phyloP scores from a whole-genome alignment of 108 stramenopile genomes.

The Schizochytrium sp. region DNA sequence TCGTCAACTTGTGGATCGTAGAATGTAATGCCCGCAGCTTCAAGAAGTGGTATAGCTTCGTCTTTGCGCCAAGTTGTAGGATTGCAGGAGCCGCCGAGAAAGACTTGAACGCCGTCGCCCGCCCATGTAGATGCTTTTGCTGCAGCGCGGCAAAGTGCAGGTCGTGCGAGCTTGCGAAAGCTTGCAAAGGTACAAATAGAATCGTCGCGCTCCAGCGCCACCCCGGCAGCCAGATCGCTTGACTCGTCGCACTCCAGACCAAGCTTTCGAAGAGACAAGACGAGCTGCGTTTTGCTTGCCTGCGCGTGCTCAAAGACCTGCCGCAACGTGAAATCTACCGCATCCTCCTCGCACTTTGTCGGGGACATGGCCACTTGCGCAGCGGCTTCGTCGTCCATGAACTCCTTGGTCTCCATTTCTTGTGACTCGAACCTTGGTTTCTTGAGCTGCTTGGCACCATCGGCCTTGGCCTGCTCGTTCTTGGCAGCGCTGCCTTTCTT shows the following conservation, averaged over 20 bases:
- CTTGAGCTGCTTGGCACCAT: no score
- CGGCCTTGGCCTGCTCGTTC: no score
- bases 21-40: neutral
- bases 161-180: neutral
- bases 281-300: neutral
- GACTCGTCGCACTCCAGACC: neutral
- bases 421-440: neutral
- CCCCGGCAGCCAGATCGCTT: neutral
- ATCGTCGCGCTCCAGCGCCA: neutral
- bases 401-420: neutral
- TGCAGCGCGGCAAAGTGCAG: neutral
- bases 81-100: conserved; percentile 20
- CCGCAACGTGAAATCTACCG: no score
- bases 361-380: no score
- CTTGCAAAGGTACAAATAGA: neutral
- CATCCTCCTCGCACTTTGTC: no score
- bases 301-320: no score
- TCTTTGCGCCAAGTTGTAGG: conserved; percentile 24
- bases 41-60: neutral
- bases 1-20: conserved; percentile 22
- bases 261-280: neutral
- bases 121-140: neutral
- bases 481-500: no score
- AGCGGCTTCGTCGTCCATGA: no score
- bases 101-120: neutral